Conservation (phyloP, 2,329 filamentous ascomycete species). For the Simplicillium sp. region DNA sequence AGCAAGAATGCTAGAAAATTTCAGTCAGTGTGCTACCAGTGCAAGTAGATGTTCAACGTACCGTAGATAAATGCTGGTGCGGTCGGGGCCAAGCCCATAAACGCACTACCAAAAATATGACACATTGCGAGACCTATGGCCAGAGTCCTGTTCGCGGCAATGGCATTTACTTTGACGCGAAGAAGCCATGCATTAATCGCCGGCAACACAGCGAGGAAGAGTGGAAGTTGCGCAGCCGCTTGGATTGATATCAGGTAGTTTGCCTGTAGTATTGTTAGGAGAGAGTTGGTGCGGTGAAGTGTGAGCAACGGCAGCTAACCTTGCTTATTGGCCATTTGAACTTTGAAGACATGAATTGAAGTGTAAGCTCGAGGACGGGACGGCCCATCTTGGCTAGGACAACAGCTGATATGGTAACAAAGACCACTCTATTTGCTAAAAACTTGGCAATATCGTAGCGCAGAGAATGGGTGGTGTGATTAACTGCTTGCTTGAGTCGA, state of each 20-base stretch:
- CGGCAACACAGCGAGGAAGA: slow-evolving; percentile 1
- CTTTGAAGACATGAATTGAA: slow-evolving; percentile 2
- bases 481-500: neutral
- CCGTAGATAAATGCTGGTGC: neutral
- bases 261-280: neutral
- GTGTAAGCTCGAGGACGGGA: neutral
- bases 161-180: neutral
- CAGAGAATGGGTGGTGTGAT: neutral
- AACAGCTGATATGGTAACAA: neutral
- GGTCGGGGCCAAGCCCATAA: slow-evolving; percentile 1
- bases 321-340: slow-evolving; percentile 4
- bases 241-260: slow-evolving; percentile 1
- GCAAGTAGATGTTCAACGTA: neutral
- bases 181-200: neutral
- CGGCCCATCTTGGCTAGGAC: neutral
- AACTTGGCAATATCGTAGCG: neutral
- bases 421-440: neutral
- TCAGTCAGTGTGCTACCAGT: neutral
- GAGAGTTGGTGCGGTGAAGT: neutral
- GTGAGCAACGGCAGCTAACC: neutral
- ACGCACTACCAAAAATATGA: neutral
- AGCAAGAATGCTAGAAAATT: neutral
- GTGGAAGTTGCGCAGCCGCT: slow-evolving; percentile 1
- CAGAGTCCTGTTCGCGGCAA: neutral
- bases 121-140: neutral